These are phyloP conservation scores for Ustilago vetiveriae DNA, from an alignment of 1,284 basidiomycete genomes.

Conservation along the genomic window DNA sequence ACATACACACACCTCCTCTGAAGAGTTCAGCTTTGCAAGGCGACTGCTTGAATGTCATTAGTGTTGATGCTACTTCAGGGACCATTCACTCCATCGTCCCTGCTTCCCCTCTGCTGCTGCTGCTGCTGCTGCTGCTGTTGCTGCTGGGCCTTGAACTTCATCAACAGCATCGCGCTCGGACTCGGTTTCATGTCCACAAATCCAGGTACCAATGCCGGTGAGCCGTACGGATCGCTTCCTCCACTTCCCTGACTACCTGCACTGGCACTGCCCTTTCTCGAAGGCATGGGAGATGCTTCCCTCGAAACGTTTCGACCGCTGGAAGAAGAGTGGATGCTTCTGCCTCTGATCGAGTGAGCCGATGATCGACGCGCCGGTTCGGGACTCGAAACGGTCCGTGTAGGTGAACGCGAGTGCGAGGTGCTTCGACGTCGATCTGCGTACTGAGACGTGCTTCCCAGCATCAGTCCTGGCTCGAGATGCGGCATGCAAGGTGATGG, in stretches of 20 bases:
- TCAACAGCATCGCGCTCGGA: conserved; percentile 5
- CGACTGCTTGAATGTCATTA: too few relatives aligned
- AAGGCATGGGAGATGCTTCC: conserved; percentile 16
- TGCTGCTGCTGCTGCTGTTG: too few relatives aligned
- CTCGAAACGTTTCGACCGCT: conserved; percentile 24
- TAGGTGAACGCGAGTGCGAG: conserved; percentile 11
- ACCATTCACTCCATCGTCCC: not conserved
- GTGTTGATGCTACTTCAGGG: too few relatives aligned
- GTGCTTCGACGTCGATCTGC: conserved; percentile 5
- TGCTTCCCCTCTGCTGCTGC: too few relatives aligned
- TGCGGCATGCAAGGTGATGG: conserved; percentile 6
- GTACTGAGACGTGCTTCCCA: not conserved
- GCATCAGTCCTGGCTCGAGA: conserved; percentile 25
- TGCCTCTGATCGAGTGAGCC: conserved; percentile 4
- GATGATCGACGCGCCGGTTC: not conserved
- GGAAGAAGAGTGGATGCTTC: not conserved
- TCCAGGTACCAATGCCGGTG: conserved; percentile 24
- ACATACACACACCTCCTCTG: too few relatives aligned
- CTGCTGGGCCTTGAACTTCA: conserved; percentile 27
- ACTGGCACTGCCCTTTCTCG: conserved; percentile 4
- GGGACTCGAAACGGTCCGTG: not conserved
- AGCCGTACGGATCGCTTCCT: too few relatives aligned
- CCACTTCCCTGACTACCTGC: not conserved
- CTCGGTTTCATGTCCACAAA: conserved; percentile 20
- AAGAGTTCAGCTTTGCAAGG: too few relatives aligned